Conservation (phyloP, 108 stramenopile species). For the Discostella pseudostelligera region DNA sequence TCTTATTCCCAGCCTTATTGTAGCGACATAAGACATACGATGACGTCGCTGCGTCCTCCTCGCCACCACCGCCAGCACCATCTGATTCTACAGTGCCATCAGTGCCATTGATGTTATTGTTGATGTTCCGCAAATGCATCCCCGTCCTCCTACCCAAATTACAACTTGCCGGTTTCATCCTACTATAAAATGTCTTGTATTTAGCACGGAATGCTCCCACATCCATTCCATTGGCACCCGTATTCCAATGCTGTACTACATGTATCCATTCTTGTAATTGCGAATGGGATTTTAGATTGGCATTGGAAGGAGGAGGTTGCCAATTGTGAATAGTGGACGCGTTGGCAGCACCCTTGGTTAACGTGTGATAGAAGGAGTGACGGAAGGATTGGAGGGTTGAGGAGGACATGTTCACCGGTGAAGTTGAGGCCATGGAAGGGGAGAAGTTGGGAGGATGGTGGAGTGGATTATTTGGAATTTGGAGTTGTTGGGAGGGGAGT, state of each 20-base stretch:
- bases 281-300: constrained; percentile 26
- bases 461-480: constrained; percentile 2
- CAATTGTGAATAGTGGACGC: constrained; percentile 5
- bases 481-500: too few species aligned
- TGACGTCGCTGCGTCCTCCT: not conserved
- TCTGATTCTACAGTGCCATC: constrained; percentile 6
- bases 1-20: constrained; percentile 34
- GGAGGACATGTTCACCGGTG: constrained; percentile 14
- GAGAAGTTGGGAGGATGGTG: constrained; percentile 12
- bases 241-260: constrained; percentile 37
- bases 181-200: constrained; percentile 46
- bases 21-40: constrained; percentile 35
- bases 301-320: constrained; percentile 20
- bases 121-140: constrained; percentile 30
- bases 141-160: constrained; percentile 44
- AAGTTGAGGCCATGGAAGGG: not conserved
- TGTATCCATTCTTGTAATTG: constrained; percentile 44
- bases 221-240: constrained; percentile 41
- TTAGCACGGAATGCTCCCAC: constrained; percentile 40
- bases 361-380: constrained; percentile 30
- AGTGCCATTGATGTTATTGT: too few species aligned
- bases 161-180: constrained; percentile 39
- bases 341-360: constrained; percentile 8
- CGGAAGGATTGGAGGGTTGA: constrained; percentile 10
- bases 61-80: not conserved